Percentiles rank a stretch among this genome's conserved stretches.
Evolutionary conservation across 208 protist genomes (phyloP).

Genomic region (Leishmania amazonensis): DNA sequence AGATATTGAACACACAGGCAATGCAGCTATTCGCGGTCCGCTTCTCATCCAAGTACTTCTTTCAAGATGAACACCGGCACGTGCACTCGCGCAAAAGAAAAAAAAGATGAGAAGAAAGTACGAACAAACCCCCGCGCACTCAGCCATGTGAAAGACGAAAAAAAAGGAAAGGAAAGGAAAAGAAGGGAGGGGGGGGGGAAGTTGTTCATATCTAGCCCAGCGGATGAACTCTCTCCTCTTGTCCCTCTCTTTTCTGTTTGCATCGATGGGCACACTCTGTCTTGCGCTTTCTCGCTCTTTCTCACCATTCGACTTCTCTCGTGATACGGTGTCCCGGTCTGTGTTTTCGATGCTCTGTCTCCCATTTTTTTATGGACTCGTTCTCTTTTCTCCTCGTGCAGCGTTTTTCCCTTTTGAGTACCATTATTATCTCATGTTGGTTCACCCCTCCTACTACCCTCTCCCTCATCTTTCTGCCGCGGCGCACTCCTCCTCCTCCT

Average conservation of each 20-base stretch:
- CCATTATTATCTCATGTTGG: background rate
- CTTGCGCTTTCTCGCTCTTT: background rate
- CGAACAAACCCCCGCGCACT: background rate
- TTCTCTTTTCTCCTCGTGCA: background rate
- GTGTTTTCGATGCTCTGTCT: background rate
- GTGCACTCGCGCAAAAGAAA: too few relatives aligned
- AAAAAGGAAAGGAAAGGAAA: background rate
- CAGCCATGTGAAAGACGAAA: background rate
- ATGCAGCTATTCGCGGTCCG: background rate
- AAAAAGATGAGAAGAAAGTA: background rate
- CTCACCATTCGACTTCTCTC: background rate
- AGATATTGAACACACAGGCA: background rate
- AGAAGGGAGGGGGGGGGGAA: too few relatives aligned
- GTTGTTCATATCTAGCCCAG: too few relatives aligned
- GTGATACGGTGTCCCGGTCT: background rate
- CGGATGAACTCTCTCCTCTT: background rate
- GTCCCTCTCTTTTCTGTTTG: background rate
- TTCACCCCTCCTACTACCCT: background rate
- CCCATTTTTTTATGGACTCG: background rate
- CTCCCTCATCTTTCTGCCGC: too few relatives aligned
- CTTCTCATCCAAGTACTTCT: background rate
- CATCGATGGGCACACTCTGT: background rate
- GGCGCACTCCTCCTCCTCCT: too few relatives aligned
- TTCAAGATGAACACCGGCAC: background rate
- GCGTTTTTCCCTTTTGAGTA: background rate